These are phyloP conservation scores for Magnaporthiopsis rhizophila DNA, from an alignment of 2,329 filamentous ascomycete genomes.

Conservation along the genomic window DNA sequence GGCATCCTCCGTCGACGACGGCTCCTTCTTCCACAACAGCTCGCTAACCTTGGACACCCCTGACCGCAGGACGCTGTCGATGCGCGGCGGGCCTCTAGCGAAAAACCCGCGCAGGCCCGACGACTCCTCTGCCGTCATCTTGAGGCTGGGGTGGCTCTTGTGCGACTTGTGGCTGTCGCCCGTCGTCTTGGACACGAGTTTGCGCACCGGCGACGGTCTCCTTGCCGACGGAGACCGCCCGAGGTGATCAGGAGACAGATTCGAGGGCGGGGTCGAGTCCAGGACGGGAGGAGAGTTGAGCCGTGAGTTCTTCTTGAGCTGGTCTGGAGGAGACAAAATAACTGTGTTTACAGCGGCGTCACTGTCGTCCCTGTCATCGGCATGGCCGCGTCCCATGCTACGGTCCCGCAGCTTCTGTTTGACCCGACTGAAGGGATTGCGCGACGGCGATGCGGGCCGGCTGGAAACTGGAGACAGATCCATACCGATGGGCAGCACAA, in stretches of 20 bases:
- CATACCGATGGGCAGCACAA: constrained; percentile 51
- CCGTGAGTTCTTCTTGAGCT: constrained; percentile 22
- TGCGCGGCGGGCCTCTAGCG: constrained; percentile 54
- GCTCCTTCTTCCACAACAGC: constrained; percentile 48
- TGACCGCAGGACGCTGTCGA: constrained; percentile 62
- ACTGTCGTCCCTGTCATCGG: constrained; percentile 28
- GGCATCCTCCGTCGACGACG: constrained; percentile 14
- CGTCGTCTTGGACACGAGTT: constrained; percentile 21
- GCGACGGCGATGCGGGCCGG: constrained; percentile 53
- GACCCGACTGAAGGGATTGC: constrained; percentile 50
- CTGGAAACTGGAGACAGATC: constrained; percentile 58
- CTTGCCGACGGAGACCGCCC: constrained; percentile 16
- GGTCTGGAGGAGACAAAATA: background rate
- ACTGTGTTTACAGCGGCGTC: constrained; percentile 12
- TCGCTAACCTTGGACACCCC: constrained; percentile 50
- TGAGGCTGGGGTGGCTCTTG: constrained; percentile 43
- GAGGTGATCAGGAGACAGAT: constrained; percentile 9
- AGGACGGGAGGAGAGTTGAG: constrained; percentile 2
- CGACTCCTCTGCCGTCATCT: constrained; percentile 33
- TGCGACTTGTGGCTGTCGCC: constrained; percentile 39
- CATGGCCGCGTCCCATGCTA: constrained; percentile 23
- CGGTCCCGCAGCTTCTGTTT: constrained; percentile 49
- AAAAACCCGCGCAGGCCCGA: constrained; percentile 63
- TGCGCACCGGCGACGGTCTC: constrained; percentile 27
- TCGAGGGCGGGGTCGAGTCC: background rate